Base-by-base conservation (phyloP, 2,329 filamentous ascomycete genomes). In the Leptosphaerulina australis region DNA sequence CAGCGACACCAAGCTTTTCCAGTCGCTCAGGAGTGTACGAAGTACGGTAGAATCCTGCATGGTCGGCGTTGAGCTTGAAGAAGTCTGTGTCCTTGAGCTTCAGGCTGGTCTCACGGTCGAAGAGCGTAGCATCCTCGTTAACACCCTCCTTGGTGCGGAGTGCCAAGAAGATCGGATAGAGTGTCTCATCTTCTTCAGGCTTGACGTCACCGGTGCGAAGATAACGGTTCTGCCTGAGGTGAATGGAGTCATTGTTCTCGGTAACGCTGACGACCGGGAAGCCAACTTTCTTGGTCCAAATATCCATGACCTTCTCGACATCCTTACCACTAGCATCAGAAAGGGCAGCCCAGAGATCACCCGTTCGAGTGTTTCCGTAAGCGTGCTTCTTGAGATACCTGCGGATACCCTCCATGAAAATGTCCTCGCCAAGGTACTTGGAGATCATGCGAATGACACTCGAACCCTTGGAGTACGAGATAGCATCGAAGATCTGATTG, bases 391-490 rank as follows among this genome's bases (percentile, higher is more conserved):
- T 95, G 64, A 97, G 84, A 71, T 97, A 97, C 47, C 84, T 83
- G 41, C 91, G 85, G 44, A 97, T 88, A 68, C 93, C 93, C 71
- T 97, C 90, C 70, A 97, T 85, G 81, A 97, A 97, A 14, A 84
- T 81, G 33, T 97, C 91, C 73, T 97, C 93, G 40, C 93, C 93
- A 18, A 97, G 80, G 67, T 96, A 95, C 60, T 91, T 96, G 15
- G 93, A 96, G 60, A 97, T 92, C 93, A 97, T 97, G 69, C 93
- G 89, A 54, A 97, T 81, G 25, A 97, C 92, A 64, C 91, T 96
- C 9, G 92, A 97, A 14, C 93, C 93, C 79, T 97, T 97, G 47
- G 91, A 92, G 76, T 97, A 97, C 1, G 93, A 97, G 60, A 97
- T 97, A 56, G 91, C 90, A 70, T 97, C 93, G 64, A 97, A 97